Evolutionary conservation across 805 yeast genomes (phyloP), one percentile per base, ranked within the genome.

Genomic region (Saccharomycopsis vini): DNA sequence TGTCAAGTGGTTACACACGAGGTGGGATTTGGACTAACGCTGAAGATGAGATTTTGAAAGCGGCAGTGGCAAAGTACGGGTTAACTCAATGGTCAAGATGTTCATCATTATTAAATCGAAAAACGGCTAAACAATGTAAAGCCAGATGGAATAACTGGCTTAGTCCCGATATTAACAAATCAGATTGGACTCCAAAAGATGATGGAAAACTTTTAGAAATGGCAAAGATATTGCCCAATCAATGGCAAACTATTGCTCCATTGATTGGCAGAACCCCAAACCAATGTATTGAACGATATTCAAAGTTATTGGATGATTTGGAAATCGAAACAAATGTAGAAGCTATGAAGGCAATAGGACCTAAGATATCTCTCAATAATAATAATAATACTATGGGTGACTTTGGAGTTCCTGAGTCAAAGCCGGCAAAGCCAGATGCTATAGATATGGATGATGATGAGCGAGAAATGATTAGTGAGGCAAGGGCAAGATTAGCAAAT

Each of bases 31-130:
- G 52, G 52, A 46, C 52, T 2, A 49, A 49, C 26, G 73, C 74
- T 2, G 82, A 73, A 51, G 98, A 92, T 61, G 90, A 87, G 60
- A 81, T 92, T 36, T 66, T 90, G 35, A 79, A 81, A 51, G 95
- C 96, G 0, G 96, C 96, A 1, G 84, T 92, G 2, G 74, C 92
- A 32, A 92, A 90, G 57, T 90, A 90, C 60, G 98, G 98, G 0
- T 67, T 88, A 16, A 88, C 85, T 53, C 96, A 92, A 56, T 90
- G 98, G 98, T 73, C 92, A 12, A 73, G 96, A 40, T 90, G 90
- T 3, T 83, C 95, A 1, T 87, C 97, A 0, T 68, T 90, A 36
- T 64, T 90, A 29, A 80, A 86, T 4, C 77, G 83, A 58, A 90
- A 90, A 61, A 80, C 88, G 2, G 95, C 97, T 3, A 79, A 78